phyloP scores from a whole-genome alignment of 106 monocot species.

The Phalaenopsis aphrodite region DNA sequence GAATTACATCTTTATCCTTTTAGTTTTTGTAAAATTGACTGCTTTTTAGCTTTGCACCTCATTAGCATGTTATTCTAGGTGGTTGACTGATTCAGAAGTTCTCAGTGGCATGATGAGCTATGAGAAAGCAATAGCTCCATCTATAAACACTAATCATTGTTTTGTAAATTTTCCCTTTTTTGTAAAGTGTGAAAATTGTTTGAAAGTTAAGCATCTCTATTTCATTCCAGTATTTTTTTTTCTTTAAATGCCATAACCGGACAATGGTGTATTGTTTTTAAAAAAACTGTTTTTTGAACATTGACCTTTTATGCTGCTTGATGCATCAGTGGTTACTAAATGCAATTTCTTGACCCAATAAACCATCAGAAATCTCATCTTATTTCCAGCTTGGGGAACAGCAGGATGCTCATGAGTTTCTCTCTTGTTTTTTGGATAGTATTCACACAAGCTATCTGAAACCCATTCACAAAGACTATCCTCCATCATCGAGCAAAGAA shows the following conservation, averaged over 20 bases:
- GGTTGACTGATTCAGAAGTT: neutral
- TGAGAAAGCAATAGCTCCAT: neutral
- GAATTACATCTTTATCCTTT: neutral
- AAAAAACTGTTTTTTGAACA: neutral
- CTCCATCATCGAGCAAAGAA: constrained; percentile 13
- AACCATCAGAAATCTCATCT: constrained; percentile 62
- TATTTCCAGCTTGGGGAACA: constrained; percentile 40
- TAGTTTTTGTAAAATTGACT: neutral
- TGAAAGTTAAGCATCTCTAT: neutral
- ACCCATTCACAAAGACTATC: neutral
- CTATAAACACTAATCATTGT: neutral
- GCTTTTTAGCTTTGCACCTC: neutral
- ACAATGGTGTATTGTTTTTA: neutral
- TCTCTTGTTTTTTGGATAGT: constrained; percentile 46
- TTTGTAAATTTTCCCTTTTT: neutral
- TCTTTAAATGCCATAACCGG: neutral
- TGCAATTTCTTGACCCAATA: constrained; percentile 35
- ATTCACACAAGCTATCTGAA: constrained; percentile 34
- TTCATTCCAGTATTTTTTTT: neutral
- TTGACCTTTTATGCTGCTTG: neutral
- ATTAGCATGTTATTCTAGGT: neutral
- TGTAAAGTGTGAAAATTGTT: neutral
- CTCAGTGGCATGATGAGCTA: too few relatives aligned
- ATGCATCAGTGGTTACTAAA: neutral
- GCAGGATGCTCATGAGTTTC: constrained; percentile 89